Evolutionary conservation across 2,329 filamentous ascomycete species (phyloP).

Genomic region (Alternaria metachromatica): DNA sequence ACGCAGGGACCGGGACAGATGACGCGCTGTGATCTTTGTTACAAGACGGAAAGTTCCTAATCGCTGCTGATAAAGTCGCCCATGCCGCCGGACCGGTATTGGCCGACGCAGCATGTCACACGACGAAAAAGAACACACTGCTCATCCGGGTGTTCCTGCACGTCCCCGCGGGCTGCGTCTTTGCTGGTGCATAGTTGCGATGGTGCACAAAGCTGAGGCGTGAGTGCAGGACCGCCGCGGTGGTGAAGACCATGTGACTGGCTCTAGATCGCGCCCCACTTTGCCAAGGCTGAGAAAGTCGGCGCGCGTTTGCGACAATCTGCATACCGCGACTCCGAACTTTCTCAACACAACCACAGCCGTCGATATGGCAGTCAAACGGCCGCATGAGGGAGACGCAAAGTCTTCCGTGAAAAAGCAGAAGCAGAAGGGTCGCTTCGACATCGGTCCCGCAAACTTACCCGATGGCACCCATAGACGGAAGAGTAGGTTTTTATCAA

Average conservation of each 20-base stretch:
- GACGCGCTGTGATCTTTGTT: constrained; percentile 34
- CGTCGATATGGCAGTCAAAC: constrained; percentile 64
- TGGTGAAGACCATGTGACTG: constrained; percentile 14
- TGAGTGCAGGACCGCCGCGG: constrained; percentile 16
- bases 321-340: background rate
- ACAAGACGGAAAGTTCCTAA: constrained; percentile 34
- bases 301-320: constrained; percentile 11
- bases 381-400: constrained; percentile 58
- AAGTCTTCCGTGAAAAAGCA: constrained; percentile 51
- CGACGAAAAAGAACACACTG: constrained; percentile 22
- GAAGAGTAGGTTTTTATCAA: constrained; percentile 63
- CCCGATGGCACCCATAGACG: constrained; percentile 88
- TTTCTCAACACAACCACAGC: constrained; percentile 1
- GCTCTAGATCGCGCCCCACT: constrained; percentile 15
- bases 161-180: background rate
- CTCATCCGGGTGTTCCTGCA: constrained; percentile 3
- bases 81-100: constrained; percentile 22
- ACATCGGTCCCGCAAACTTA: constrained; percentile 85
- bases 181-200: constrained; percentile 2
- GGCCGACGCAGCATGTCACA: constrained; percentile 30
- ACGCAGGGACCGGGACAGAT: constrained; percentile 29
- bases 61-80: constrained; percentile 36
- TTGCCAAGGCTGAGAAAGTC: constrained; percentile 29
- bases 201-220: constrained; percentile 9
- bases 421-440: constrained; percentile 72